Conservation (phyloP, 768 basidiomycete species). For the Tricholomella constricta region DNA sequence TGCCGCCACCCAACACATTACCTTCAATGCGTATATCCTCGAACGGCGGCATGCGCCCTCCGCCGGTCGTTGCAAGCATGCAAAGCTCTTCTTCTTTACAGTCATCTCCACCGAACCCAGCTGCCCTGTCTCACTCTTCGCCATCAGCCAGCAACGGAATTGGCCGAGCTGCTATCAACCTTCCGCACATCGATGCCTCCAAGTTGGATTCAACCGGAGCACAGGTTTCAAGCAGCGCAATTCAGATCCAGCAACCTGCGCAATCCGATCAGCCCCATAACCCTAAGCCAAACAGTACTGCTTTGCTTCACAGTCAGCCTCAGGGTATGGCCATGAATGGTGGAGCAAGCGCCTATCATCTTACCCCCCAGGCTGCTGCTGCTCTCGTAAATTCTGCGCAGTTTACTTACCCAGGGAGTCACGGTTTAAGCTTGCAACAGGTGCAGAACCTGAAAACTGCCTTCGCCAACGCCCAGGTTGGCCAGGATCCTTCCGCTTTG, state of each 20-base stretch:
- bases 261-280: conserved; percentile 21
- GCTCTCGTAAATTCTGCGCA: conserved; percentile 37
- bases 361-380: conserved; percentile 32
- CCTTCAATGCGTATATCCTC: conserved; percentile 61
- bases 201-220: conserved; percentile 33
- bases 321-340: not conserved
- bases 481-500: conserved; percentile 30
- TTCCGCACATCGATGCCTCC: conserved; percentile 46
- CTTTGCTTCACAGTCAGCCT: not conserved
- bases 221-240: conserved; percentile 31
- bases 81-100: conserved; percentile 12
- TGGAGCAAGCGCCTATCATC: conserved; percentile 28
- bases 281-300: conserved; percentile 19
- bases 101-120: conserved; percentile 30
- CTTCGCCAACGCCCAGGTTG: conserved; percentile 41
- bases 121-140: conserved; percentile 34
- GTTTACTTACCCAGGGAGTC: conserved; percentile 27
- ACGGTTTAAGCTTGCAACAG: conserved; percentile 53
- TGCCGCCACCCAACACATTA: conserved; percentile 53
- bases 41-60: conserved; percentile 54
- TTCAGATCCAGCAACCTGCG: conserved; percentile 31
- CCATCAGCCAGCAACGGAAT: conserved; percentile 40
- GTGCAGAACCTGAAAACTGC: conserved; percentile 60
- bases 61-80: conserved; percentile 34
- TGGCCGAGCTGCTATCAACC: conserved; percentile 42